Conservation (phyloP, 2,329 filamentous ascomycete genomes). For the Dothidotthia symphoricarpi region DNA sequence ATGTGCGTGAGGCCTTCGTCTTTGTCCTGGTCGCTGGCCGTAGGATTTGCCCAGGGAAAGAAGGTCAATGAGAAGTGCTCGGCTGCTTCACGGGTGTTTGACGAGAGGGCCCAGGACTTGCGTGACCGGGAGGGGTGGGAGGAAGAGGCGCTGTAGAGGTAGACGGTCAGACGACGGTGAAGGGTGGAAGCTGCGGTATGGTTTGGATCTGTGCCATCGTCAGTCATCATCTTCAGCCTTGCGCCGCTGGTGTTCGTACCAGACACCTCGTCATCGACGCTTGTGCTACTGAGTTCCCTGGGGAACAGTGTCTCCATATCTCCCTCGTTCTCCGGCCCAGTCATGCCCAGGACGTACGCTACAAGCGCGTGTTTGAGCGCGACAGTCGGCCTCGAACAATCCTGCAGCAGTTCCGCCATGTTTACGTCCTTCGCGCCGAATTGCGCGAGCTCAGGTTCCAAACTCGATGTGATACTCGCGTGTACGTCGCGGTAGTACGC, state of each 20-base stretch:
- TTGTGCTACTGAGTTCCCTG: constrained; percentile 17
- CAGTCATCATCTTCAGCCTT: background rate
- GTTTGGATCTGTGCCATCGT: constrained; percentile 5
- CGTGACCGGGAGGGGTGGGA: constrained; percentile 1
- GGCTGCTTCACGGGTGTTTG: constrained; percentile 34
- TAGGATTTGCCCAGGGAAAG: constrained; percentile 38
- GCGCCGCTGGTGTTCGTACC: constrained; percentile 1
- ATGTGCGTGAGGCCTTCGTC: constrained; percentile 30
- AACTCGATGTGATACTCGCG: constrained; percentile 34
- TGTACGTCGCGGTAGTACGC: constrained; percentile 38
- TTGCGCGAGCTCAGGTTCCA: constrained; percentile 28
- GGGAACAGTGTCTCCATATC: constrained; percentile 25
- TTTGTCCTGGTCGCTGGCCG: constrained; percentile 24
- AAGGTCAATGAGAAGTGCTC: constrained; percentile 37
- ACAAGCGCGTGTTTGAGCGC: constrained; percentile 35
- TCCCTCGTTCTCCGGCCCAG: constrained; percentile 12
- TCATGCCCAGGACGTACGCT: constrained; percentile 25
- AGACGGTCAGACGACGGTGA: constrained; percentile 28
- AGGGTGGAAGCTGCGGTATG: constrained; percentile 20
- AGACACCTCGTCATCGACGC: background rate
- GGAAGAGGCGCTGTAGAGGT: constrained; percentile 21
- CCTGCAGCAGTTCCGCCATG: constrained; percentile 28
- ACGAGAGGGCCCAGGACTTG: constrained; percentile 7
- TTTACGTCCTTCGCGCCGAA: constrained; percentile 24
- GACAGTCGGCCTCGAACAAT: constrained; percentile 23